These are phyloP conservation scores for Candida patagonica DNA, from an alignment of 805 yeast species.

Conservation along the genomic window DNA sequence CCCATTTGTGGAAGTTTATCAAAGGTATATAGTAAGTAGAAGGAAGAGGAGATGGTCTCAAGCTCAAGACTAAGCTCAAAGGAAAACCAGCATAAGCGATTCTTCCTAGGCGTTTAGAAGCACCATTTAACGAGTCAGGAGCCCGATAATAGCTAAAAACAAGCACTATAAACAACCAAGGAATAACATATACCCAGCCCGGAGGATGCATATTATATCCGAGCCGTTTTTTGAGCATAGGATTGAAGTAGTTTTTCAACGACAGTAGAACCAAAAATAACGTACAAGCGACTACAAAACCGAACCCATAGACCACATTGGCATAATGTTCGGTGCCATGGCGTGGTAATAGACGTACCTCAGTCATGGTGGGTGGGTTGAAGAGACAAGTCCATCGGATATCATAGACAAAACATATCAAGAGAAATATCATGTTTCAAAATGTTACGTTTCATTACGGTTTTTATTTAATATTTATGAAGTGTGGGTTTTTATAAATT, in stretches of 20 bases:
- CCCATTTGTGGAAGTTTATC: slow-evolving; percentile 83
- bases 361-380: not conserved
- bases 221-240: not conserved
- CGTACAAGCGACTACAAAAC: slow-evolving; percentile 8
- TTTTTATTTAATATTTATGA: not conserved
- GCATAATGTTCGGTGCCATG: slow-evolving; percentile 13
- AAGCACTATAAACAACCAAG: slow-evolving; percentile 20
- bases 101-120: slow-evolving; percentile 75
- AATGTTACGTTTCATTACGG: not conserved
- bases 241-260: not conserved
- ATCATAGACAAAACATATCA: not conserved
- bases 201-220: slow-evolving; percentile 4
- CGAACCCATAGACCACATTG: slow-evolving; percentile 15
- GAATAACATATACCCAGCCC: slow-evolving; percentile 3
- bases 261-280: slow-evolving; percentile 7
- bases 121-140: slow-evolving; percentile 35
- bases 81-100: slow-evolving; percentile 71
- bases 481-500: not conserved
- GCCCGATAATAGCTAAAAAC: slow-evolving; percentile 44
- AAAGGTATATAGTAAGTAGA: slow-evolving; percentile 60
- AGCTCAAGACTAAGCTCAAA: slow-evolving; percentile 58
- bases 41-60: slow-evolving; percentile 83
- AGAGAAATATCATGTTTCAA: not conserved
- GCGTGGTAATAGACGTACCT: not conserved
- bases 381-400: not conserved